Conservation (phyloP, 192 early-diverging fungal genomes). For the Allomyces javanicus region DNA sequence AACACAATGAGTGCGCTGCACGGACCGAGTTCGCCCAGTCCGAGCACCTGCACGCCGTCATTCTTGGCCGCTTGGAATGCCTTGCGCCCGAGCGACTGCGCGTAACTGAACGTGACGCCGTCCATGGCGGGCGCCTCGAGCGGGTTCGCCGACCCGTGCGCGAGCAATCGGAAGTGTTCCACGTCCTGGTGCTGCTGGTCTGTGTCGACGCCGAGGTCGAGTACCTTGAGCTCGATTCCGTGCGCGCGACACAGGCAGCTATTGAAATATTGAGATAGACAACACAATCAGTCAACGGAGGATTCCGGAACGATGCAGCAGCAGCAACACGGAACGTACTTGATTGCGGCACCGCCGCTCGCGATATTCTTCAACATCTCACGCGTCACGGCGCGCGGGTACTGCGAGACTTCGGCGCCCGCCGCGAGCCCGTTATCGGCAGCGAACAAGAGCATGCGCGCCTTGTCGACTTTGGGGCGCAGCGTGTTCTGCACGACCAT, state of each 20-base stretch:
- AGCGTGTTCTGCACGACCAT: conserved; percentile 6
- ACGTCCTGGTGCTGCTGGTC: not conserved
- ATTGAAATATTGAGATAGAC: too few relatives aligned
- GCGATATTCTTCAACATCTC: conserved; percentile 11
- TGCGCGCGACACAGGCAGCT: conserved; percentile 1
- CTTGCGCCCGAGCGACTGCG: conserved; percentile 5
- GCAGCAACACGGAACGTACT: conserved; percentile 2
- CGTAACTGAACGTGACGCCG: conserved; percentile 3
- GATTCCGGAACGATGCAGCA: too few relatives aligned
- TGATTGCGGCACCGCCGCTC: conserved; percentile 11
- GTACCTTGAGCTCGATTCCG: conserved; percentile 1
- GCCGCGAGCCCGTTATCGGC: conserved; percentile 11
- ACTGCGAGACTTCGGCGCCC: conserved; percentile 9
- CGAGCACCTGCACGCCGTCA: conserved; percentile 2
- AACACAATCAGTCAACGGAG: not conserved
- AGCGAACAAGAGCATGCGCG: conserved; percentile 8
- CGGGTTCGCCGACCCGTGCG: not conserved
- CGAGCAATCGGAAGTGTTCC: not conserved
- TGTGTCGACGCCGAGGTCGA: not conserved
- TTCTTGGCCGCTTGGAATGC: not conserved
- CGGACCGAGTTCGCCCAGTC: conserved; percentile 10
- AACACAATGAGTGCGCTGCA: too few relatives aligned
- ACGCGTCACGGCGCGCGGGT: conserved; percentile 10
- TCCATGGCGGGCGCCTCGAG: conserved; percentile 7
- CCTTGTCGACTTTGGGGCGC: conserved; percentile 5